Percentiles rank a stretch among this genome's conserved stretches.
phyloP scores from a whole-genome alignment of 1,284 basidiomycete species.

The Ganoderma multipileum region DNA sequence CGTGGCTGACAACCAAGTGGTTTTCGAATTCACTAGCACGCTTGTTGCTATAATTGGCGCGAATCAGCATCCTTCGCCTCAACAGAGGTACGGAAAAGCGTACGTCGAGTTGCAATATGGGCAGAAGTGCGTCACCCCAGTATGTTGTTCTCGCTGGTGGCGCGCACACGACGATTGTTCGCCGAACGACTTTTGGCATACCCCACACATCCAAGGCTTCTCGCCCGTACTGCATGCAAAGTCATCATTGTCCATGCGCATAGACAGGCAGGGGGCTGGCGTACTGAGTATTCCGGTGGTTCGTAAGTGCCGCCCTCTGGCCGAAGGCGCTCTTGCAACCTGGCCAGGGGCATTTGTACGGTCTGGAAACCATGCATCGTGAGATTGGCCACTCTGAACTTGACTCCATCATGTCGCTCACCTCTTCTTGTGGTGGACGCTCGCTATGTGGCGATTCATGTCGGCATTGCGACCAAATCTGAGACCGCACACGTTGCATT shows the following conservation, averaged over 20 bases:
- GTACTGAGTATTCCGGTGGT: conserved; percentile 18
- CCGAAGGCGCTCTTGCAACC: conserved; percentile 5
- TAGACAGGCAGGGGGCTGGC: background rate
- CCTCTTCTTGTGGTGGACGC: conserved; percentile 68
- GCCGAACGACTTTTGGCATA: conserved; percentile 55
- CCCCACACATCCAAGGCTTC: conserved; percentile 58
- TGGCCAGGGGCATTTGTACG: conserved; percentile 6
- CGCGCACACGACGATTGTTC: conserved; percentile 62
- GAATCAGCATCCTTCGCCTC: background rate
- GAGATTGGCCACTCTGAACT: background rate
- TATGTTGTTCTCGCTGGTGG: conserved; percentile 28
- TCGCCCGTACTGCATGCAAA: conserved; percentile 49
- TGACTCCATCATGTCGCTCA: conserved; percentile 34
- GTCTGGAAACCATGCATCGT: conserved; percentile 6
- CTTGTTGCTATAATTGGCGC: conserved; percentile 18
- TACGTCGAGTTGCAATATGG: conserved; percentile 12
- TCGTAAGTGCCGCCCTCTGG: conserved; percentile 1
- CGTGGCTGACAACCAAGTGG: conserved; percentile 10
- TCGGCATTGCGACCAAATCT: conserved; percentile 60
- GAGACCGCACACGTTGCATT: conserved; percentile 35
- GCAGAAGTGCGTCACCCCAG: conserved; percentile 21
- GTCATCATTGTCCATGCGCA: background rate
- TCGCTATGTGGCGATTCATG: conserved; percentile 40
- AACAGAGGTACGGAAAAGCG: background rate
- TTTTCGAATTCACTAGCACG: conserved; percentile 20